Evolutionary conservation across 2,329 filamentous ascomycete genomes (phyloP), one percentile per base, ranked within the genome.

Genomic region (Aspergillus fumigatiaffinis): DNA sequence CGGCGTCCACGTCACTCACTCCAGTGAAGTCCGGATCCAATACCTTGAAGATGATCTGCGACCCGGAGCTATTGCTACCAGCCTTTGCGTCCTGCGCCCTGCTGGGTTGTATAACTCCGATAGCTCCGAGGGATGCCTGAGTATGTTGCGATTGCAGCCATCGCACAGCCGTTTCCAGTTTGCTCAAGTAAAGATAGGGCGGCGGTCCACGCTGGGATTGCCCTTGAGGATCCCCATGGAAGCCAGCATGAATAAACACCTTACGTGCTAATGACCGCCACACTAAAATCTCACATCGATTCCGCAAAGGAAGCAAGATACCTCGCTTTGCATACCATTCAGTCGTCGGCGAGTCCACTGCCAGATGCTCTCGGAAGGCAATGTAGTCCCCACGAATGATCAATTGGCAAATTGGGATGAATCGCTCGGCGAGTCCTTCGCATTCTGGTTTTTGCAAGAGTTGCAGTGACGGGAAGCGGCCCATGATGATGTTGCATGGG

Each of bases 181-280:
- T 84, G 4, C 82, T 73, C 4, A 96, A 79, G 66, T 91, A 87
- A 5, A 97, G 79, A 0, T 89, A 90, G 0, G 91, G 89, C 2
- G 91, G 64, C 81, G 85, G 58, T 75, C 80, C 64, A 79, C 82
- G 55, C 78, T 76, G 73, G 21, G 68, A 64, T 57, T 72, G 71
- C 51, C 66, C 66, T 44, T 68, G 67, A 6, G 65, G 65, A 49
- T 76, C 79, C 1, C 88, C 88, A 44, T 86, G 84, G n/a, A 86
- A 82, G 61, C 92, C 94, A 17, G 85, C 89, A 12, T 94, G 79
- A 9, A 93, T 76, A 71, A 96, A 97, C 0, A 87, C 85, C 63
- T 87, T 88, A 29, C 92, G 85, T 20, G 89, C 84, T 6, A 97
- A 82, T 1, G 89, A 89, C 14, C 93, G 86, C 91, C 91, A 96